A percentile compares a stretch with the other conserved stretches of the same genome.
These are phyloP conservation scores for Stylonectria norvegica DNA, from an alignment of 2,329 filamentous ascomycete genomes.

Conservation along the genomic window DNA sequence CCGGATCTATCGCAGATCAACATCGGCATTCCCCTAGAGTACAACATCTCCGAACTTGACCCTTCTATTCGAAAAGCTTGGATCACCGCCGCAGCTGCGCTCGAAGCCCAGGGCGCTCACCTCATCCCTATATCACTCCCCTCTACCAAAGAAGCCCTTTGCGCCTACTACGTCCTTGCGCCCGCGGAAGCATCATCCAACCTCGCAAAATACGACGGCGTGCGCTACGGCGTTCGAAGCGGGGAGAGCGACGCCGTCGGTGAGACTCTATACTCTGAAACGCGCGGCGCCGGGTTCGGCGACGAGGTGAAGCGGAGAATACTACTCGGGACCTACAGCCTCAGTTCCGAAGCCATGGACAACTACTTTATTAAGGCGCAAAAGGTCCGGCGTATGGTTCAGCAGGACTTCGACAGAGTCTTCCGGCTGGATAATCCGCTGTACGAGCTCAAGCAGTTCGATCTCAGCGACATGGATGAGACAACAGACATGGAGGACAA, in stretches of 20 bases:
- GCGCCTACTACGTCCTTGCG: conserved; percentile 92
- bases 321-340: conserved; percentile 81
- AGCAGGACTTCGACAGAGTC: conserved; percentile 78
- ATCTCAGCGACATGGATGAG: conserved; percentile 59
- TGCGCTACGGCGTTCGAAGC: conserved; percentile 75
- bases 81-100: conserved; percentile 54
- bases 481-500: conserved; percentile 51
- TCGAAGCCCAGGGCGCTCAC: conserved; percentile 64
- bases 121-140: conserved; percentile 78
- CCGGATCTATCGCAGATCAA: conserved; percentile 35
- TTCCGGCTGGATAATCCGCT: conserved; percentile 72
- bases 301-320: conserved; percentile 83
- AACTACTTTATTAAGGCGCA: conserved; percentile 98
- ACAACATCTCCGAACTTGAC: conserved; percentile 81
- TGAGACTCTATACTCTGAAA: conserved; percentile 70
- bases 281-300: conserved; percentile 73
- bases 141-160: conserved; percentile 77
- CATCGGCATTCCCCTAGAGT: conserved; percentile 66
- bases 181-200: conserved; percentile 95
- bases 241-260: conserved; percentile 51
- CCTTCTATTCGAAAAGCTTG: conserved; percentile 67
- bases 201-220: conserved; percentile 91
- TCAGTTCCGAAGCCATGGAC: conserved; percentile 86
- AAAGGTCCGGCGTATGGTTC: conserved; percentile 76
- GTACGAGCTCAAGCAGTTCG: conserved; percentile 48